Percentiles rank a stretch among this genome's conserved stretches.
These are phyloP conservation scores for Pulveroboletus sp. DNA, from an alignment of 768 basidiomycete genomes.

Conservation along the genomic window DNA sequence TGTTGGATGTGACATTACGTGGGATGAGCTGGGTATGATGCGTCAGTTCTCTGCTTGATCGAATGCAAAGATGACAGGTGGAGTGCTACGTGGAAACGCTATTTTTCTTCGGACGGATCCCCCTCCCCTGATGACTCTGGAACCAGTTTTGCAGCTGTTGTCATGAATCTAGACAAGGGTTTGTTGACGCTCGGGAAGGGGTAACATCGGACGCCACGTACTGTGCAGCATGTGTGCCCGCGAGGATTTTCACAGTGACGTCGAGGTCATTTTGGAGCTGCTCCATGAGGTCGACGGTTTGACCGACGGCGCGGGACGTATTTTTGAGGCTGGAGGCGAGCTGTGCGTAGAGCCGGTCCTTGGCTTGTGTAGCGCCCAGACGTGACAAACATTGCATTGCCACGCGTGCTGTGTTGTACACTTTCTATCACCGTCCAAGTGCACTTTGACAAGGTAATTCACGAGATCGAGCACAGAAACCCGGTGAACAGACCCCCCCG, in stretches of 20 bases:
- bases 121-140: constrained; percentile 25
- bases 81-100: background rate
- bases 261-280: constrained; percentile 71
- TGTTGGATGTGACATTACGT: too few relatives aligned
- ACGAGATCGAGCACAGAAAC: constrained; percentile 29
- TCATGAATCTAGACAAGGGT: constrained; percentile 43
- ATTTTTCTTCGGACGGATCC: constrained; percentile 6
- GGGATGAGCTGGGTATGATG: too few relatives aligned
- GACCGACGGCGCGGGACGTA: constrained; percentile 63
- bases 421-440: constrained; percentile 21
- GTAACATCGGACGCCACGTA: constrained; percentile 32
- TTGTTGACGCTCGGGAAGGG: background rate
- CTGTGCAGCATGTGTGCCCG: constrained; percentile 80
- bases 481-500: constrained; percentile 10
- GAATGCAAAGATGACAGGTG: too few relatives aligned
- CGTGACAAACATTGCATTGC: constrained; percentile 8
- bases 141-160: constrained; percentile 42
- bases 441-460: constrained; percentile 28
- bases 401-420: too few relatives aligned
- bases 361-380: constrained; percentile 66
- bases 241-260: constrained; percentile 75
- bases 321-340: constrained; percentile 64
- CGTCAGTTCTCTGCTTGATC: background rate
- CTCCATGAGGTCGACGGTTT: constrained; percentile 75
- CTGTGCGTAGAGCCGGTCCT: constrained; percentile 77